Percentiles rank a stretch among this genome's conserved stretches.
Conservation (phyloP, 768 basidiomycete genomes). For the Leucogyrophana mollusca region DNA sequence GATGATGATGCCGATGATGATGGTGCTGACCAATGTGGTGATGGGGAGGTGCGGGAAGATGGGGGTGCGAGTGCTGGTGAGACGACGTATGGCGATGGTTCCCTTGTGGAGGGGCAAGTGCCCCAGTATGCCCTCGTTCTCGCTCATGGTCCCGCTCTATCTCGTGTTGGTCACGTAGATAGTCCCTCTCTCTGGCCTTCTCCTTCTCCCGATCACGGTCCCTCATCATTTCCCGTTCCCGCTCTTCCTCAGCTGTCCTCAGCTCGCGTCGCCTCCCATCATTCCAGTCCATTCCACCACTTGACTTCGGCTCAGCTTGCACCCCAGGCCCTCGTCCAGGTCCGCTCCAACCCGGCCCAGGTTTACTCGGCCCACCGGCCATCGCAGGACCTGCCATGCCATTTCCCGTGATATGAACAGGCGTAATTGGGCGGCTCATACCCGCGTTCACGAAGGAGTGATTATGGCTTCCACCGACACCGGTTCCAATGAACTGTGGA, state of each 20-base stretch:
- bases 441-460: no score
- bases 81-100: no score
- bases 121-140: no score
- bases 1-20: constrained; percentile 47
- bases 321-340: constrained; percentile 21
- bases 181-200: constrained; percentile 14
- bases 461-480: no score
- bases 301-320: constrained; percentile 33
- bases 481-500: no score
- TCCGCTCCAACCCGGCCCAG: constrained; percentile 6
- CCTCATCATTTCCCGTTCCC: constrained; percentile 24
- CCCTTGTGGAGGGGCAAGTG: no score
- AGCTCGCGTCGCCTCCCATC: constrained; percentile 35
- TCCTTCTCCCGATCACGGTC: constrained; percentile 18
- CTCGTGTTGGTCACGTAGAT: no score
- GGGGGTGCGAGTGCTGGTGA: constrained; percentile 30
- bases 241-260: constrained; percentile 27
- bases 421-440: background rate
- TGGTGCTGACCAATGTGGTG: constrained; percentile 32
- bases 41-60: constrained; percentile 21
- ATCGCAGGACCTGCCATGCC: constrained; percentile 6
- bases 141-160: constrained; percentile 30
- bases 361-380: background rate
- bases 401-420: background rate
- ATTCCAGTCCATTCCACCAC: constrained; percentile 29